phyloP scores from a whole-genome alignment of 495 filamentous ascomycete species.

The Penicillium odoratum region DNA sequence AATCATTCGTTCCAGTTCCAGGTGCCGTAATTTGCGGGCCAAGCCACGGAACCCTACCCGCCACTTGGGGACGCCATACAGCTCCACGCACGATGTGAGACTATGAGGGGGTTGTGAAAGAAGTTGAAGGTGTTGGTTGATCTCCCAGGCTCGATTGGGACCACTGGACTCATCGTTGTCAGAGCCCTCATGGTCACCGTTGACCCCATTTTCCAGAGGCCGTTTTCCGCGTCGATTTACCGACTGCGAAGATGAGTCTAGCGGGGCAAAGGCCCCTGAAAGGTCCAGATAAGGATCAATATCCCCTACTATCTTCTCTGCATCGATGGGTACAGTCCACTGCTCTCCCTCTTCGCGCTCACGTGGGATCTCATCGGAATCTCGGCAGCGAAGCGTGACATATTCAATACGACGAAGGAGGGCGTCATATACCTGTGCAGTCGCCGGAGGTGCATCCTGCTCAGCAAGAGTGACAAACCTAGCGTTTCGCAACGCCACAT shows the following conservation, averaged over 20 bases:
- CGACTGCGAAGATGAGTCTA: slow-evolving; percentile 20
- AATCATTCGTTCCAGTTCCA: slow-evolving; percentile 77
- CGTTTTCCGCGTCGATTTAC: slow-evolving; percentile 37
- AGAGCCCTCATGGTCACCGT: slow-evolving; percentile 28
- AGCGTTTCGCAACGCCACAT: slow-evolving; percentile 76
- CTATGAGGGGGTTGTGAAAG: slow-evolving; percentile 69
- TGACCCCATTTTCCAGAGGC: slow-evolving; percentile 40
- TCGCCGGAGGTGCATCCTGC: slow-evolving; percentile 50
- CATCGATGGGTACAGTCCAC: slow-evolving; percentile 37
- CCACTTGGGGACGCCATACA: slow-evolving; percentile 67
- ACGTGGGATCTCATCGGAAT: slow-evolving; percentile 53
- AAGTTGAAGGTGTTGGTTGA: slow-evolving; percentile 77
- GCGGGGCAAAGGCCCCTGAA: slow-evolving; percentile 38
- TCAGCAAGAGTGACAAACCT: slow-evolving; percentile 66
- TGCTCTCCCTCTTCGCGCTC: slow-evolving; percentile 53
- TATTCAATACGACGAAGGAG: slow-evolving; percentile 70
- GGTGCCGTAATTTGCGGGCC: slow-evolving; percentile 62
- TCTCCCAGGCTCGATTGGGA: slow-evolving; percentile 42
- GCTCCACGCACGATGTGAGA: slow-evolving; percentile 54
- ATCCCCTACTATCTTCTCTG: slow-evolving; percentile 37
- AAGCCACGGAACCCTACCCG: slow-evolving; percentile 73
- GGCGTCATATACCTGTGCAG: slow-evolving; percentile 71
- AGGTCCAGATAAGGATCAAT: slow-evolving; percentile 45
- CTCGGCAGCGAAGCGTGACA: slow-evolving; percentile 65
- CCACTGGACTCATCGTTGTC: slow-evolving; percentile 1